phyloP scores from a whole-genome alignment of 177 flowering plant species.

The Telopea speciosissima region DNA sequence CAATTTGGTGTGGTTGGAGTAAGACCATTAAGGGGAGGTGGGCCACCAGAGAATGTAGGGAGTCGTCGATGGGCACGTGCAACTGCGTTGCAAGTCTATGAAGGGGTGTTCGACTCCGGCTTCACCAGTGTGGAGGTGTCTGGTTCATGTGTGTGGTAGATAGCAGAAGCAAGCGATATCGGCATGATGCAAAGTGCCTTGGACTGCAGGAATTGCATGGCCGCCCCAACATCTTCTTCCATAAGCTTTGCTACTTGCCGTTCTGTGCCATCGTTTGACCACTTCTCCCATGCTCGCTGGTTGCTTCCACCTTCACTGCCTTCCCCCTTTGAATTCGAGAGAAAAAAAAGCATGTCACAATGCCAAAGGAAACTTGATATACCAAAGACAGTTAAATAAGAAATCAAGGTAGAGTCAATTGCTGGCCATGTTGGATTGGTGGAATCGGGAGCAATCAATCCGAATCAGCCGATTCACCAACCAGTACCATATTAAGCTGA shows the following conservation, averaged over 20 bases:
- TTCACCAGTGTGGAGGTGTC: slow-evolving; percentile 31
- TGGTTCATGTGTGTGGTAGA: slow-evolving; percentile 37
- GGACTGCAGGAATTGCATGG: slow-evolving; percentile 66
- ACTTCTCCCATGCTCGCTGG: slow-evolving; percentile 51
- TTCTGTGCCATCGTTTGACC: slow-evolving; percentile 58
- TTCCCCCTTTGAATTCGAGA: slow-evolving; percentile 29
- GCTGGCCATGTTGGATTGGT: too few species aligned
- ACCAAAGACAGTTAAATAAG: background rate
- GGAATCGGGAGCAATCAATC: too few species aligned
- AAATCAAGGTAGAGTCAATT: too few species aligned
- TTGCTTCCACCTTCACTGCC: slow-evolving; percentile 34
- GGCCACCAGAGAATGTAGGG: slow-evolving; percentile 9
- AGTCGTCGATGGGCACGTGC: slow-evolving; percentile 20
- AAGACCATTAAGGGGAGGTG: background rate
- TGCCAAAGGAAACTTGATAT: background rate
- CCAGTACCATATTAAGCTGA: too few species aligned
- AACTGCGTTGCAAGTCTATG: slow-evolving; percentile 18
- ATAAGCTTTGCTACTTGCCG: slow-evolving; percentile 63
- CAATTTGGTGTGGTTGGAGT: slow-evolving; percentile 2
- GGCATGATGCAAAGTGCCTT: slow-evolving; percentile 74
- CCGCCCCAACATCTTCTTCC: slow-evolving; percentile 71
- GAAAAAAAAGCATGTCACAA: background rate
- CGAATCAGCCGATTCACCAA: too few species aligned
- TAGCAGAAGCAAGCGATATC: slow-evolving; percentile 49
- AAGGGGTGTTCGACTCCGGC: slow-evolving; percentile 43